These are phyloP conservation scores for Quercus engelmannii DNA, from an alignment of 306 rosid genomes.

Conservation along the genomic window DNA sequence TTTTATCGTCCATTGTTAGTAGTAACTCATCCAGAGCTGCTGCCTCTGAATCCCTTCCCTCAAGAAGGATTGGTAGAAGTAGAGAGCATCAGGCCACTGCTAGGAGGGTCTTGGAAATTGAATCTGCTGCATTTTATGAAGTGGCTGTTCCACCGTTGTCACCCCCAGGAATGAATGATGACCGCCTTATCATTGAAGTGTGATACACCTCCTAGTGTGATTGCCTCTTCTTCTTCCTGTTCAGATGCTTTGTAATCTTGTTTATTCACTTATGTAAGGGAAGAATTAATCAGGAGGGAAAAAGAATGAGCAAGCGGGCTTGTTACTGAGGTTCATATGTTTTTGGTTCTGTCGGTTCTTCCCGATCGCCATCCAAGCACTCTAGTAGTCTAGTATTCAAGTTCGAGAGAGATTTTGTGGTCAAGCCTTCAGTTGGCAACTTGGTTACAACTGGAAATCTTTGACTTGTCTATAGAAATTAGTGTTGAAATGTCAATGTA, in stretches of 20 bases:
- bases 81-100: constrained; percentile 44
- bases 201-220: constrained; percentile 17
- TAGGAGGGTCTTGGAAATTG: constrained; percentile 57
- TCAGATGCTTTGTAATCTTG: not conserved
- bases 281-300: constrained; percentile 14
- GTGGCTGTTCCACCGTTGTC: constrained; percentile 82
- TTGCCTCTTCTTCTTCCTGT: constrained; percentile 11
- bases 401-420: not conserved
- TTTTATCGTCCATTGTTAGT: constrained; percentile 62
- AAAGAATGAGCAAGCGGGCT: constrained; percentile 19
- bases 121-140: constrained; percentile 41
- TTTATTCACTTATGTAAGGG: not conserved
- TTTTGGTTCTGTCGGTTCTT: constrained; percentile 18
- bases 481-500: not conserved
- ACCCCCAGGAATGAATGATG: constrained; percentile 56
- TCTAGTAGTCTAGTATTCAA: not conserved
- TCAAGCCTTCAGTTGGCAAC: constrained; percentile 2
- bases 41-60: constrained; percentile 65
- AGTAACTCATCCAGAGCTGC: constrained; percentile 69
- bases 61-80: constrained; percentile 48
- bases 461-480: constrained; percentile 24
- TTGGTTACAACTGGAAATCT: not conserved
- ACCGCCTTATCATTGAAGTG: constrained; percentile 21
- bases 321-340: not conserved
- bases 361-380: constrained; percentile 38